Base-by-base conservation (phyloP, 2,329 filamentous ascomycete genomes). In the Fusarium avenaceum region DNA sequence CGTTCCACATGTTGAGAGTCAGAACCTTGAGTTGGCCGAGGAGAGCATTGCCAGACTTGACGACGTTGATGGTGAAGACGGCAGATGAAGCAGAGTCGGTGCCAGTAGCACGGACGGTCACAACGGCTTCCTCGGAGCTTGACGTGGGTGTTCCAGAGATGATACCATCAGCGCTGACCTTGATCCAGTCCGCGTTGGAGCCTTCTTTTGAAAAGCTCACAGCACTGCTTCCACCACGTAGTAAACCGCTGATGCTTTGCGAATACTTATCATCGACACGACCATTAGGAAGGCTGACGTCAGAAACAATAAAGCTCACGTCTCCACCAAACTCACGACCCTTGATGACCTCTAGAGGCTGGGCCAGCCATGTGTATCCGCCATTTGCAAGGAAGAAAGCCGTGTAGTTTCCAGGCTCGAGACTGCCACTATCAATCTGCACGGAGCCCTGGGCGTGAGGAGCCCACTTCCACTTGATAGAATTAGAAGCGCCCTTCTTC, bases 1-100 rank as follows among this genome's bases (percentile, higher is more conserved):
- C 78, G 46, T 74, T 66, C 81, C 81, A 82, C 51, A 82, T 71
- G 70, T 83, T 83, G 57, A 75, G 78, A 6, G 77, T 74, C 48
- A 82, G 67, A 14, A 82, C 76, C 40, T 73, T 73, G 33, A 82
- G 68, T 24, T 77, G 50, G 11, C 76, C 71, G 3, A 82, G 72
- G 4, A 82, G 74, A 7, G 69, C 61, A 4, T 71, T 40, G 15
- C 73, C 71, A 58, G 58, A 10, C 67, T 67, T 33, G 15, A 38
- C 32, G 4, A 82, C 74, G 3, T 76, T 79, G 26, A 82, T 79
- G 5, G 52, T 74, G 40, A 80, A 72, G 14, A 65, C 53, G 2
- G 78, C 71, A 4, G 62, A 62, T 4, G 74, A 71, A 4, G 69
- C 72, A n/a, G 73, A 67, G 10, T 73, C 71, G 11, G 62, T 73